These are phyloP conservation scores for Zoysia pacifica DNA, from an alignment of 176 grass and related monocot genomes.

Conservation along the genomic window DNA sequence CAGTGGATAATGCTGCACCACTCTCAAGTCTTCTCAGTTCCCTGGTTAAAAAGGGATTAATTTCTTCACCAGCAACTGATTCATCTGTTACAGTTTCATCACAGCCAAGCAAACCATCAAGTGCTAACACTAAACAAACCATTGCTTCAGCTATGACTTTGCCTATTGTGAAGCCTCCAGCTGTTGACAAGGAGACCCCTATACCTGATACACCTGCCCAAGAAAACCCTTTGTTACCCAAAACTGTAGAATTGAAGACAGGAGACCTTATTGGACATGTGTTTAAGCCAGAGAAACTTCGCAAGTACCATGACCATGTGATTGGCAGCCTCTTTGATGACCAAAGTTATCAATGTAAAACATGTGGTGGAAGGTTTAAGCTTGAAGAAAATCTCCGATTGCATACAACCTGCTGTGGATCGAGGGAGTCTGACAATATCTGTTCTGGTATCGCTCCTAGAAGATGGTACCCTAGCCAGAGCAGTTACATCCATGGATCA, in stretches of 20 bases:
- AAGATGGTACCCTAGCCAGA: conserved; percentile 72
- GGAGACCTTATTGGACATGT: conserved; percentile 64
- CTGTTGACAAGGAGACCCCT: conserved; percentile 36
- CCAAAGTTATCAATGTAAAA: conserved; percentile 66
- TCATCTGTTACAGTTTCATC: conserved; percentile 32
- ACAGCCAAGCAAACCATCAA: conserved; percentile 35
- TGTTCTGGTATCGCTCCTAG: conserved; percentile 48
- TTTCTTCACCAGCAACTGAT: conserved; percentile 67
- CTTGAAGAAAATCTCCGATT: conserved; percentile 57
- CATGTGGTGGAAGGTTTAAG: conserved; percentile 76
- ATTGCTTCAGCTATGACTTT: conserved; percentile 32
- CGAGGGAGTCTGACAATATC: conserved; percentile 39
- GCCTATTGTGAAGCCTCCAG: conserved; percentile 23
- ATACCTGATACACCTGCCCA: conserved; percentile 26
- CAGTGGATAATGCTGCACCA: conserved; percentile 47
- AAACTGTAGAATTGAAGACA: conserved; percentile 29
- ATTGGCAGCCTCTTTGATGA: conserved; percentile 69
- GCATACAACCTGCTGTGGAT: conserved; percentile 55
- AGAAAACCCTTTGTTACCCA: conserved; percentile 18
- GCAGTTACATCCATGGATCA: conserved; percentile 50
- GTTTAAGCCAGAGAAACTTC: conserved; percentile 78
- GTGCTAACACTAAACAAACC: conserved; percentile 19
- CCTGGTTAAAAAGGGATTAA: conserved; percentile 90
- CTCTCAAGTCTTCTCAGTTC: conserved; percentile 88
- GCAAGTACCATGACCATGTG: conserved; percentile 67